Conservation (phyloP, 2,329 filamentous ascomycete species). For the Fusarium sublunatum region DNA sequence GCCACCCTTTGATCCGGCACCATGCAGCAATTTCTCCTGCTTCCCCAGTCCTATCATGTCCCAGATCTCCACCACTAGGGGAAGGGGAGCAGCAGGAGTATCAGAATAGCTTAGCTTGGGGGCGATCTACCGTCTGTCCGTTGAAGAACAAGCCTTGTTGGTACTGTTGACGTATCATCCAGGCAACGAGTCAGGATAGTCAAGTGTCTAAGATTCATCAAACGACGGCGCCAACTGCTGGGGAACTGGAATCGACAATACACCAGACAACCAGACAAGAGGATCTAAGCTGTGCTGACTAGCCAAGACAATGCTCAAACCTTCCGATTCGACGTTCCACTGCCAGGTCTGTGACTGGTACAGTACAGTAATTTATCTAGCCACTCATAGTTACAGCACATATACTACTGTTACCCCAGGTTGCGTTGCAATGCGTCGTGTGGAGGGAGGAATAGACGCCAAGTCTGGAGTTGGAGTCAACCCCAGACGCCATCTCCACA, state of each 20-base stretch:
- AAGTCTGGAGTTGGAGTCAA: slow-evolving; percentile 37
- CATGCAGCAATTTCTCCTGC: slow-evolving; percentile 21
- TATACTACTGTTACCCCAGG: slow-evolving; percentile 30
- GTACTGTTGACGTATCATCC: slow-evolving; percentile 24
- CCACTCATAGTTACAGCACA: slow-evolving; percentile 22
- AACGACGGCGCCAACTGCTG: not conserved
- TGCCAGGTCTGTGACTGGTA: not conserved
- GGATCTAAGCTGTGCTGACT: not conserved
- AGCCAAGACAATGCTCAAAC: not conserved
- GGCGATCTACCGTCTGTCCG: slow-evolving; percentile 41
- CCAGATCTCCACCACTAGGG: slow-evolving; percentile 45
- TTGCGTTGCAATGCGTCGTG: slow-evolving; percentile 6
- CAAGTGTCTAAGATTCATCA: slow-evolving; percentile 35
- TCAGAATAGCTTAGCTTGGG: slow-evolving; percentile 12
- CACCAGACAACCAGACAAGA: not conserved
- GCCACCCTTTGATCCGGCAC: slow-evolving; percentile 47
- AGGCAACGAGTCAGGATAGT: slow-evolving; percentile 36
- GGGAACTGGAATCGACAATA: slow-evolving; percentile 1
- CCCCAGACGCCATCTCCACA: slow-evolving; percentile 43
- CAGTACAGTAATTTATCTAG: slow-evolving; percentile 1
- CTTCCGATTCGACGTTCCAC: slow-evolving; percentile 19
- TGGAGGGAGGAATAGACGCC: slow-evolving; percentile 41
- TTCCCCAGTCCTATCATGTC: slow-evolving; percentile 25
- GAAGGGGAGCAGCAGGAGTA: slow-evolving; percentile 30
- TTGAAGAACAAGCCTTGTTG: slow-evolving; percentile 19